Evolutionary conservation across 108 stramenopile species (phyloP), one percentile per base, ranked within the genome.

Genomic region (Chaetoceros muelleri): DNA sequence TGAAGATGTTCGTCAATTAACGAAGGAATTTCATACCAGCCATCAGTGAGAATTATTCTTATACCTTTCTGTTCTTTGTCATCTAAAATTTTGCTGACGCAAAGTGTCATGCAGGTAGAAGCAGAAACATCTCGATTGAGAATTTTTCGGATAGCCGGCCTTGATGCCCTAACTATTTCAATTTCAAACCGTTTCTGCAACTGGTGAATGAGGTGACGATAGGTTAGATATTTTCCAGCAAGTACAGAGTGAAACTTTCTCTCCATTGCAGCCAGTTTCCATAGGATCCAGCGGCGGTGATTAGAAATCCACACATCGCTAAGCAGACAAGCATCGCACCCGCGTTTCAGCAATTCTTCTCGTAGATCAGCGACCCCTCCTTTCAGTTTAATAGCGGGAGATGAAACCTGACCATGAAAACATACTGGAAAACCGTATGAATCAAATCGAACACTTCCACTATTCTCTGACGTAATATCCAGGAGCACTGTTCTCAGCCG

Each of bases 251-350:
- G 58, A 48, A 88, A 89, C 19, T 70, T 57, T 34, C 87, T 65
- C 51, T 93, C 91, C 58, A 81, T 78, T 16, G 76, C 72, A 17
- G 83, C 82, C 48, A 89, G 69, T 53, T 79, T 93, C 87, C 84
- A 89, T 5, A 84, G 78, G 45, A 89, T 77, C 80, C 82, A 82
- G 48, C 79, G 65, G 34, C 66, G 73, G 55, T 93, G 91, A 60
- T 87, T 93, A 2, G 45, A 44, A 23, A 93, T 65, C 84, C 84
- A 93, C 28, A 54, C 65, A 18, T 74, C 65, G 22, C 55, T 60
- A 21, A 93, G 53, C 29, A 73, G 55, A 0, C 55, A 48, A 17
- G 29, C 46, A 21, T 84, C 58, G 57, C 83, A 90, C 10, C 73
- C 79, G 46, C 67, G 58, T 19, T 50, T 46, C 13, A 67, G 20